Evolutionary conservation across 2,329 filamentous ascomycete genomes (phyloP).

Genomic region (Tolypocladium tropicale): DNA sequence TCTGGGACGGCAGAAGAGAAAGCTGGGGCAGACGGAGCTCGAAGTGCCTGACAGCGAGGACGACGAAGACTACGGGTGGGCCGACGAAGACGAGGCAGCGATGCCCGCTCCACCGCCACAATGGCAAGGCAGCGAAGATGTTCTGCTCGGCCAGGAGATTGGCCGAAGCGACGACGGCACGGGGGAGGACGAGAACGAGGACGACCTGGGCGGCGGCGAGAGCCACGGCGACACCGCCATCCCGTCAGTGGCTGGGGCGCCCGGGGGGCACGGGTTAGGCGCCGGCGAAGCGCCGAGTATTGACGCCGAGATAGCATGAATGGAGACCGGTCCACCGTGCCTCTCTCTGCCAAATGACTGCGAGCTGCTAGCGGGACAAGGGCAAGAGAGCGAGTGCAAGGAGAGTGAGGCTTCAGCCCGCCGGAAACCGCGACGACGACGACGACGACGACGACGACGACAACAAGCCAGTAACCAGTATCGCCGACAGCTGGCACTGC

Average conservation of each 20-base stretch:
- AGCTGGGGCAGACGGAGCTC: constrained; percentile 48
- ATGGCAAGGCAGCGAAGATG: constrained; percentile 58
- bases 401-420: not conserved
- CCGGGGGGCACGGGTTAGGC: constrained; percentile 12
- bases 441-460: not conserved
- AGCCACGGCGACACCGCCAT: not conserved
- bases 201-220: constrained; percentile 8
- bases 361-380: not conserved
- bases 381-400: not conserved
- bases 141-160: constrained; percentile 40
- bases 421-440: not conserved
- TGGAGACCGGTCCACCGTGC: constrained; percentile 1
- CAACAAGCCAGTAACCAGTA: not conserved
- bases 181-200: constrained; percentile 11
- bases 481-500: not conserved
- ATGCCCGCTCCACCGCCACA: constrained; percentile 52
- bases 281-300: constrained; percentile 20
- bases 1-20: constrained; percentile 46
- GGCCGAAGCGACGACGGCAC: constrained; percentile 28
- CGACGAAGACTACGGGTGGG: constrained; percentile 66
- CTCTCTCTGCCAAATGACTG: constrained; percentile 1
- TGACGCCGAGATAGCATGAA: constrained; percentile 4
- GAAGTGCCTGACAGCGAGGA: constrained; percentile 53
- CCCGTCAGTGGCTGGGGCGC: constrained; percentile 8
- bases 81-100: constrained; percentile 52